Conservation (phyloP, 495 filamentous ascomycete genomes). For the Bacidia rubella region DNA sequence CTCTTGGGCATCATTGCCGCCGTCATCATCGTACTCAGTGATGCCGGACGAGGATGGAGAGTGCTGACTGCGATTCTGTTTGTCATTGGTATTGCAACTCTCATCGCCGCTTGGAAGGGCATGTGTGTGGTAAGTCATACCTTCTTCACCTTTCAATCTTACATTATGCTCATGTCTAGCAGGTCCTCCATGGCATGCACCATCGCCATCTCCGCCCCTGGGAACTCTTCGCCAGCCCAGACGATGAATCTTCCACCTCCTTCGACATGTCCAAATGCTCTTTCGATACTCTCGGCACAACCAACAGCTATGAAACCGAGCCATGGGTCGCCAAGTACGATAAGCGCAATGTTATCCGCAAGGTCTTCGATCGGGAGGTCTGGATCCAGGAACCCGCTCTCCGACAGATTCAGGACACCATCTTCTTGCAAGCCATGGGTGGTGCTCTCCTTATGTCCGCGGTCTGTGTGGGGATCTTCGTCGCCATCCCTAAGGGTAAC, state of each 20-base stretch:
- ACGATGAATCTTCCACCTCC: slow-evolving; percentile 12
- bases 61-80: slow-evolving; percentile 47
- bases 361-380: slow-evolving; percentile 59
- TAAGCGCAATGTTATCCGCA: slow-evolving; percentile 49
- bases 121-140: slow-evolving; percentile 51
- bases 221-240: slow-evolving; percentile 48
- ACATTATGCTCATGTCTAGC: background rate
- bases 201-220: slow-evolving; percentile 63
- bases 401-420: slow-evolving; percentile 62
- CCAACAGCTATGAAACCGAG: slow-evolving; percentile 61
- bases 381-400: slow-evolving; percentile 67
- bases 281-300: slow-evolving; percentile 38
- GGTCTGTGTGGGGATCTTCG: slow-evolving; percentile 32
- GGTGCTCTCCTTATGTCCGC: slow-evolving; percentile 27
- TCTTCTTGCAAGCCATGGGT: slow-evolving; percentile 46
- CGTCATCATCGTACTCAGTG: slow-evolving; percentile 46
- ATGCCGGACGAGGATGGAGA: slow-evolving; percentile 43
- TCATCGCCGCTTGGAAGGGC: slow-evolving; percentile 55
- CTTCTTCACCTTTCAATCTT: background rate
- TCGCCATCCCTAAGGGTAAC: slow-evolving; percentile 32
- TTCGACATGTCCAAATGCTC: slow-evolving; percentile 28
- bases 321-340: slow-evolving; percentile 60
- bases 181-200: slow-evolving; percentile 56
- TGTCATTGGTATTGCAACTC: slow-evolving; percentile 53
- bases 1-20: slow-evolving; percentile 35